Base-by-base conservation (phyloP, 371 early-diverging fungal species). In the Saksenaea vasiformis region DNA sequence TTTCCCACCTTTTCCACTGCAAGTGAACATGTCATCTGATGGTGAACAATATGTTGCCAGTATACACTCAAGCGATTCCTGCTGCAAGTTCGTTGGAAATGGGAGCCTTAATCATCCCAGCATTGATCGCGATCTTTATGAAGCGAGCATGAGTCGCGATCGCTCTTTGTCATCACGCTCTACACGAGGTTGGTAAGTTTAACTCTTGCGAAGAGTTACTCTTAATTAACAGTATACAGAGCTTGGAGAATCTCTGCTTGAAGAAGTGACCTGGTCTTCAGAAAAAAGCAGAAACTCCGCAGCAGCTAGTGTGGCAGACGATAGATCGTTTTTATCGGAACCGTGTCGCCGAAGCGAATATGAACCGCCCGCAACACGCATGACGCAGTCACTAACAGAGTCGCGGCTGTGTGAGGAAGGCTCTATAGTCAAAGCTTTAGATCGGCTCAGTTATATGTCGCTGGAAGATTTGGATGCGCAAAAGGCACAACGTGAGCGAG, bases 21-120 rank as follows among this genome's bases (percentile, higher is more conserved):
- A 31, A 47, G 22, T 19, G 22, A 19, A 47, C 5, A 47, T 47
- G 51, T n/a, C 22, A 9, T 47, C 22, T 10, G 22, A 47, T 22
- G 22, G 22, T 10, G 51, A 47, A 0, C 24, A 47, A 5, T 47
- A 22, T 47, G 22, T 7, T 22, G 51, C 51, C 10, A 47, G 51
- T 47, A 47, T 47, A 47, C 9, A 10, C 19, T 59, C 59, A 26
- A 14, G 11, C 24, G 59, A 59, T 24, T 59, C 59, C 8, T 38
- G 19, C 27, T 39, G 17, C 44, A 28, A 44, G 17, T 28, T 43
- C 11, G 13, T 43, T 15, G 59, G 59, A 38, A 41, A 43, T n/a
- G 44, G 31, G 5, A 59, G 59, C 15, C 26, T 59, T n/a, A 59
- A 59, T 31, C 59, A 59, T 37, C 59, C 59, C 2, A 59, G 59